Base-by-base conservation (phyloP, 768 basidiomycete species). In the Russula ochroleuca region DNA sequence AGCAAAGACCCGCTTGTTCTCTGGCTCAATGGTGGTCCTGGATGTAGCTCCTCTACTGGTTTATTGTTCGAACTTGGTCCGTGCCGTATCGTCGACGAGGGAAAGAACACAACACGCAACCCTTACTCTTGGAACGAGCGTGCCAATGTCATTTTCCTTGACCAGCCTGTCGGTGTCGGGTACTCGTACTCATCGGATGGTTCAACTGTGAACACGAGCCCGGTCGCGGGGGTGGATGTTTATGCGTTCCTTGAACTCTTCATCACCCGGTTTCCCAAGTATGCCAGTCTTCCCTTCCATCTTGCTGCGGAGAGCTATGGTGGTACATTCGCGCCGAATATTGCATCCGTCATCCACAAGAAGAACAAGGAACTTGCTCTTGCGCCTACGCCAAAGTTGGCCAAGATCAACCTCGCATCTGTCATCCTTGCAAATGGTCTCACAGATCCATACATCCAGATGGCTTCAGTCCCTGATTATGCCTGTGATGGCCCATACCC, bases 191-290 rank as follows among this genome's bases (percentile, higher is more conserved):
- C 85, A 1, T 83, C 87, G 14, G 86, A 89, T 43, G 86, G 86
- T 41, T 85, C 84, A 2, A 81, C 79, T 1, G 89, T 98, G 55
- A 82, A 85, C 74, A 91, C 82, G 50, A 90, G 87, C 59, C 92
- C 92, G 5, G 85, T 86, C 23, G 93, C 93, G 3, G 96, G 91
- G 21, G 82, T 90, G 74, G 95, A 98, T 64, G 93, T 99, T 14
- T 88, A 90, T 72, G 86, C 87, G 5, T 92, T 92, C 80, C 78
- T 91, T 51, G 81, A 91, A 69, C 81, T 94, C 48, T 94, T 93
- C 83, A 75, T 92, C 62, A 75, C 77, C n/a, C 80, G 86, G 47
- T 94, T 85, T 79, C 82, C 86, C 6, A 72, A 93, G 73, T 94
- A 92, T 72, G 78, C 86, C 11, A 76, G 75, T 25, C 75, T 78